A percentile compares a stretch with the other conserved stretches of the same genome.
These are phyloP conservation scores for Cryptosporidium viatorum DNA, from an alignment of 169 alveolate species.

Conservation along the genomic window DNA sequence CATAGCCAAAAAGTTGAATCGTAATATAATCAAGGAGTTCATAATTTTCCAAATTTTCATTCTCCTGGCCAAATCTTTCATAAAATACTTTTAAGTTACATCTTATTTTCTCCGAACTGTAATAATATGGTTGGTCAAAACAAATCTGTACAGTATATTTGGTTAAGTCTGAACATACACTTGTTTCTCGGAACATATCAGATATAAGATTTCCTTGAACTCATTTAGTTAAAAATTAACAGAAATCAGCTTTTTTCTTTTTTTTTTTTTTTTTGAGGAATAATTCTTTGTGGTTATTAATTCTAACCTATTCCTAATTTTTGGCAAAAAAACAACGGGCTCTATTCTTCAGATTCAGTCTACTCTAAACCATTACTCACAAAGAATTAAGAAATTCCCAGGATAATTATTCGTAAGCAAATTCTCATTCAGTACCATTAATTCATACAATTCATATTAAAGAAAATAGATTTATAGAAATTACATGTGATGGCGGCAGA, in stretches of 20 bases:
- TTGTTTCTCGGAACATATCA: slow-evolving; percentile 5
- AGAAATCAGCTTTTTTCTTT: neutral
- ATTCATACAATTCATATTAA: no score
- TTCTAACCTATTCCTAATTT: neutral
- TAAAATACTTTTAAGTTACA: slow-evolving; percentile 27
- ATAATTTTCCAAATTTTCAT: neutral
- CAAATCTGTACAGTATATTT: slow-evolving; percentile 31
- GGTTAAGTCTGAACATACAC: neutral
- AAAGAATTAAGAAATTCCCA: neutral
- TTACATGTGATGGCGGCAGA: neutral
- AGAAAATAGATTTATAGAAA: neutral
- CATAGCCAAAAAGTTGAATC: slow-evolving; percentile 57
- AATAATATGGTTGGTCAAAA: slow-evolving; percentile 69
- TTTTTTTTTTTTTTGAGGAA: no score
- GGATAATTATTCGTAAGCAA: neutral
- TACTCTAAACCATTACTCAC: neutral
- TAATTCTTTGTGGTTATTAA: neutral
- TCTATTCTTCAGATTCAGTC: no score
- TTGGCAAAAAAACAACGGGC: neutral
- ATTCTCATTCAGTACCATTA: neutral
- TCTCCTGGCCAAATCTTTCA: neutral
- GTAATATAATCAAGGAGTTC: slow-evolving; percentile 41
- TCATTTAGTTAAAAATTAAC: neutral
- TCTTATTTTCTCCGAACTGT: slow-evolving; percentile 59
- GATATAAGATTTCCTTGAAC: neutral